Conservation (phyloP, 1,284 basidiomycete species). For the Coniferiporia weirii region DNA sequence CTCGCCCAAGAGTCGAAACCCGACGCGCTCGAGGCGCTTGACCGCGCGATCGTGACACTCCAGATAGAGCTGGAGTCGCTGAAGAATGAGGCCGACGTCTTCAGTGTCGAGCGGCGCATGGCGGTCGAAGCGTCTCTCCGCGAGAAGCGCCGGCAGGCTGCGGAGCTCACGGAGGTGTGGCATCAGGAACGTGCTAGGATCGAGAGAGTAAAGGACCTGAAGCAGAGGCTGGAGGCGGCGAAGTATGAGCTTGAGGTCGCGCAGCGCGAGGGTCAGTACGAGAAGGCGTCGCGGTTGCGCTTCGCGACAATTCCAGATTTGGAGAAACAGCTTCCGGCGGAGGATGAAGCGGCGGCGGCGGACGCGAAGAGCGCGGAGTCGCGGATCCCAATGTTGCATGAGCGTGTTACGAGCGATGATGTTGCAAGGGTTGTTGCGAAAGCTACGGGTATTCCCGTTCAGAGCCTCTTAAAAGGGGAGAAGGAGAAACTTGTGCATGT, state of each 20-base stretch:
- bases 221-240: conserved; percentile 77
- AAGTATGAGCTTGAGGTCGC: conserved; percentile 85
- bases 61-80: conserved; percentile 90
- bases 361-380: conserved; percentile 20
- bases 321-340: conserved; percentile 67
- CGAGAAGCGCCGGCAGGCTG: conserved; percentile 57
- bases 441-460: conserved; percentile 88
- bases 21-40: conserved; percentile 77
- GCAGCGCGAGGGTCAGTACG: conserved; percentile 81
- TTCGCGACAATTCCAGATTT: conserved; percentile 84
- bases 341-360: conserved; percentile 44
- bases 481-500: conserved; percentile 87
- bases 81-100: conserved; percentile 83
- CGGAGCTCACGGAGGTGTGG: conserved; percentile 66
- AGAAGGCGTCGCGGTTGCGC: conserved; percentile 75
- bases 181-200: conserved; percentile 75
- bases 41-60: conserved; percentile 80
- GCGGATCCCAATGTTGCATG: conserved; percentile 68
- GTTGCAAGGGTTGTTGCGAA: conserved; percentile 87
- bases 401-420: conserved; percentile 84
- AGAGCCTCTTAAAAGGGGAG: conserved; percentile 85
- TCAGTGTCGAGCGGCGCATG: conserved; percentile 66
- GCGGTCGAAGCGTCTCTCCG: conserved; percentile 64
- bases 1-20: conserved; percentile 91
- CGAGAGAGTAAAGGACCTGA: conserved; percentile 72